phyloP scores from a whole-genome alignment of 2,329 filamentous ascomycete genomes.

The Cladorrhinum sp. region DNA sequence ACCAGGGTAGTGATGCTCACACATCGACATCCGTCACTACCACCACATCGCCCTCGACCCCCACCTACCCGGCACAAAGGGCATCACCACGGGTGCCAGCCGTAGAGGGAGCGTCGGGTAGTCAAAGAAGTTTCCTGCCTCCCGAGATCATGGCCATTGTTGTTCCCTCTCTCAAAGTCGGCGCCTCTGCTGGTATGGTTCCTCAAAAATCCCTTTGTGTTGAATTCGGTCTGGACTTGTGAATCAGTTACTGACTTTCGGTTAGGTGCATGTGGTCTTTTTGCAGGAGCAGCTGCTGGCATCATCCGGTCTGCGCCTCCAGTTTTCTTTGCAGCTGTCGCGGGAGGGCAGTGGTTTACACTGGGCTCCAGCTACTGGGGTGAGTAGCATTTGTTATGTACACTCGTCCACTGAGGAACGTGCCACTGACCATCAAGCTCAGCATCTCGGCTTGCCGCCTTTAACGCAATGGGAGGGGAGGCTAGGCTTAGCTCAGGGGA shows the following conservation, averaged over 20 bases:
- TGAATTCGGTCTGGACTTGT: neutral
- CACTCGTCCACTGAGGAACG: neutral
- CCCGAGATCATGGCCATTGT: conserved; percentile 43
- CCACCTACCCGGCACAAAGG: neutral
- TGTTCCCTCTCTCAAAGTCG: conserved; percentile 55
- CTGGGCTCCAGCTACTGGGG: conserved; percentile 76
- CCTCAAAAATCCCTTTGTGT: neutral
- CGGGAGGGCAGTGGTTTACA: conserved; percentile 77
- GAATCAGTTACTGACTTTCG: neutral
- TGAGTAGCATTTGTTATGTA: conserved; percentile 36
- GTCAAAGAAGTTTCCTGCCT: conserved; percentile 34
- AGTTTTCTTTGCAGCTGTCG: conserved; percentile 66
- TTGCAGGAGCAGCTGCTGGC: conserved; percentile 67
- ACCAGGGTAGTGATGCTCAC: neutral
- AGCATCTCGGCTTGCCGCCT: conserved; percentile 49
- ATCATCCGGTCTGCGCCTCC: conserved; percentile 67
- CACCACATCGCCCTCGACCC: neutral
- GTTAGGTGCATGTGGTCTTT: conserved; percentile 57
- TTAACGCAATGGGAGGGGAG: conserved; percentile 49
- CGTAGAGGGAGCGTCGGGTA: neutral
- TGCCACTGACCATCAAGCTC: neutral
- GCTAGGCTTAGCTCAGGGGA: conserved; percentile 56
- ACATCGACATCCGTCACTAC: neutral
- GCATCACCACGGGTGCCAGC: neutral
- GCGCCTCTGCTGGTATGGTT: conserved; percentile 54